These are phyloP conservation scores for Pisolithus thermaeus DNA, from an alignment of 1,284 basidiomycete species.

Conservation along the genomic window DNA sequence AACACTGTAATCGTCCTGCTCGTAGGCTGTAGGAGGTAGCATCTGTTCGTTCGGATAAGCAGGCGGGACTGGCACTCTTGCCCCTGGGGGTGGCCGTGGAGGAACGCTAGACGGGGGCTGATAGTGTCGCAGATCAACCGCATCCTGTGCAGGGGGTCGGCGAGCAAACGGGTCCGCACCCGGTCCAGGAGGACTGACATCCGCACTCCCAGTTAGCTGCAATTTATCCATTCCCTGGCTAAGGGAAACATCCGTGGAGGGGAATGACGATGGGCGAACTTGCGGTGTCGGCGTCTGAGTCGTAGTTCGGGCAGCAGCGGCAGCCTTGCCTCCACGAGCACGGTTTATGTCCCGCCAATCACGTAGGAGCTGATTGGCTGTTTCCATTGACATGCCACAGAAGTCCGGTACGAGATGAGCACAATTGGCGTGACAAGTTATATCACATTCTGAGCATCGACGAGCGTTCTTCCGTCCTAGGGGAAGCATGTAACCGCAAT, in stretches of 20 bases:
- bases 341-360: slow-evolving; percentile 85
- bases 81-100: slow-evolving; percentile 41
- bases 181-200: slow-evolving; percentile 23
- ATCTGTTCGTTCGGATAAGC: slow-evolving; percentile 29
- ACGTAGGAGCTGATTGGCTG: slow-evolving; percentile 88
- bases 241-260: slow-evolving; percentile 25
- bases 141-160: slow-evolving; percentile 29
- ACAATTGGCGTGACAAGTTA: slow-evolving; percentile 97
- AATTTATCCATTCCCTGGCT: slow-evolving; percentile 45
- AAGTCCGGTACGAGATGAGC: slow-evolving; percentile 98
- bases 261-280: slow-evolving; percentile 24
- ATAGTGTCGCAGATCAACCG: slow-evolving; percentile 25
- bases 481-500: slow-evolving; percentile 98
- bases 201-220: slow-evolving; percentile 39
- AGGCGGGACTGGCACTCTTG: slow-evolving; percentile 37
- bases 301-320: slow-evolving; percentile 32
- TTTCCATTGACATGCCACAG: slow-evolving; percentile 99
- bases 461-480: slow-evolving; percentile 95
- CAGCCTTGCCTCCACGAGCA: slow-evolving; percentile 41
- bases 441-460: slow-evolving; percentile 92
- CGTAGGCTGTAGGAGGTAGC: slow-evolving; percentile 25
- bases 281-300: slow-evolving; percentile 28
- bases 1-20: slow-evolving; percentile 27
- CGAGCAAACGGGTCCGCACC: slow-evolving; percentile 33
- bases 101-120: slow-evolving; percentile 27